Base-by-base conservation (phyloP, 306 rosid genomes). In the Sicyos edulis region DNA sequence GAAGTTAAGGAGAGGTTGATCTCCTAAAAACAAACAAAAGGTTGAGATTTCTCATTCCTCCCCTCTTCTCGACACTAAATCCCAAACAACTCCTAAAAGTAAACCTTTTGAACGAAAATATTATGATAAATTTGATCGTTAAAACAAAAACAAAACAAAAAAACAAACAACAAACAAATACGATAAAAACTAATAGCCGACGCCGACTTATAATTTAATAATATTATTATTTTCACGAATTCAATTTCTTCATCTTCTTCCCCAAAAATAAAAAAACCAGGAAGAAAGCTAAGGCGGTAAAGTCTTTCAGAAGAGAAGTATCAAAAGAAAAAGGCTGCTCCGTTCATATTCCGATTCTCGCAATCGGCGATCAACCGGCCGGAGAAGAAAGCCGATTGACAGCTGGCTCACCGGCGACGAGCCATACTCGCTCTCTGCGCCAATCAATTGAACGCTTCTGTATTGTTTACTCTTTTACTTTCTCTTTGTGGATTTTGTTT, bases 281-380 rank as follows among this genome's bases (percentile, higher is more conserved):
- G 15, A 34, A 16, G 45, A 32, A 61, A 54, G 47, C 47, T 4
- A 32, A 34, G 22, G 67, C 67, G 67, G 47, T 34, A 32, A 61
- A 54, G 45, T 61, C 15, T 61, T 61, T 61, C 21, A 57, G 74
- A 52, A 29, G 47, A 17, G 9, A 15, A 37, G 73, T 47, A 57
- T 61, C 50, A 40, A 64, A 64, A 40, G 53, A 3, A 26, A 19
- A 17, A 24, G 20, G 63, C 49, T 29, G 3, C 67, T 61, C 49
- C 20, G 47, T 61, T 61, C 47, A 0, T 61, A 54, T 61, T 32
- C 67, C 67, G 8, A 32, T 26, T 59, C 22, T 32, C 47, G 17
- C 86, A 83, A 74, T 82, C 78, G 80, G 78, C 82, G 68, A 80
- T 78, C 80, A 21, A 4, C 1, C 72, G 61, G 74, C 40, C 73